phyloP scores from a whole-genome alignment of 2,329 filamentous ascomycete species.

The Hymenotorrendiella dingleyae region DNA sequence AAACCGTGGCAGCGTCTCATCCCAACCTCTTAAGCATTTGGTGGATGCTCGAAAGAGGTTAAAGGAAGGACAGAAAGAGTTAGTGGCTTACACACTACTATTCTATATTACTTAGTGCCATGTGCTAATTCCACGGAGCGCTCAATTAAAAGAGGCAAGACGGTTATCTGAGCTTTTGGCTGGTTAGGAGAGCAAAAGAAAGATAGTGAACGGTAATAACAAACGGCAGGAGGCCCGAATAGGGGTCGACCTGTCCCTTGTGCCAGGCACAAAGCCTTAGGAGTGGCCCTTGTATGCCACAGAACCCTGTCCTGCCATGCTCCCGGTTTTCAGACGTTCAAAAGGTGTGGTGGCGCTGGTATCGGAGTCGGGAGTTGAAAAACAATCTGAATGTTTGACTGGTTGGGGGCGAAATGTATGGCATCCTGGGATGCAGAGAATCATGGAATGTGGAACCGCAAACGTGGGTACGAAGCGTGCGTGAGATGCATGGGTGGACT shows the following conservation, averaged over 20 bases:
- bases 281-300: neutral
- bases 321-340: too few species aligned
- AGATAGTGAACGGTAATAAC: neutral
- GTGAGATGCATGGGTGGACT: neutral
- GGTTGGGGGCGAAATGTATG: constrained; percentile 1
- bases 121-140: neutral
- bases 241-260: neutral
- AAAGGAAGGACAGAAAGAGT: neutral
- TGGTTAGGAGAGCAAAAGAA: too few species aligned
- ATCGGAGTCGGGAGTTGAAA: neutral
- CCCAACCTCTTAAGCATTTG: neutral
- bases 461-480: neutral
- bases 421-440: neutral
- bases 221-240: neutral
- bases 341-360: constrained; percentile 1
- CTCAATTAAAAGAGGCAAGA: neutral
- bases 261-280: neutral
- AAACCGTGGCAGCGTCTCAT: neutral
- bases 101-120: neutral
- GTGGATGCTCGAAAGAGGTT: neutral
- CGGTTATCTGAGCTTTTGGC: neutral
- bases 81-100: neutral
- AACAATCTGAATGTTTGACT: neutral
- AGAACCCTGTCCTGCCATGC: neutral
- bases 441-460: neutral